Evolutionary conservation across 2,329 filamentous ascomycete genomes (phyloP).

Genomic region (Trichophyton rubrum): DNA sequence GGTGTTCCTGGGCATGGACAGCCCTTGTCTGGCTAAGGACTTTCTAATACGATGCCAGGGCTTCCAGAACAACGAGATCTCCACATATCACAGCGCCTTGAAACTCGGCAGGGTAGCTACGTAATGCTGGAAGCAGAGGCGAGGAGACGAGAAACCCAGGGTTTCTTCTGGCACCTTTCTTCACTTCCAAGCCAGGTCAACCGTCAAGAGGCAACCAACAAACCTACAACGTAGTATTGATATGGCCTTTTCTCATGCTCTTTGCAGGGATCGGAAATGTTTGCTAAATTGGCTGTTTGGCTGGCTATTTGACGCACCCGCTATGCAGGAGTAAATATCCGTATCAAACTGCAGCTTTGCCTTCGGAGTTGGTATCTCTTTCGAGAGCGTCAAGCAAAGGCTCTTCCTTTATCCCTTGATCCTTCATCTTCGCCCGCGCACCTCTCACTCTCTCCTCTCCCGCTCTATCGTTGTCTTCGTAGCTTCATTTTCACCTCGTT

Average conservation of each 20-base stretch:
- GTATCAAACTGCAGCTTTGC: background rate
- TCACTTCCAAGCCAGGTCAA: background rate
- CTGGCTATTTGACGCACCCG: too few relatives aligned
- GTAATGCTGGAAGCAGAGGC: too few relatives aligned
- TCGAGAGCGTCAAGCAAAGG: background rate
- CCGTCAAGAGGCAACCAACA: background rate
- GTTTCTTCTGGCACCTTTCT: background rate
- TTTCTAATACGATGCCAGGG: background rate
- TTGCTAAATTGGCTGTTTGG: background rate
- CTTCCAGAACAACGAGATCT: background rate
- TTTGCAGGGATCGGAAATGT: background rate
- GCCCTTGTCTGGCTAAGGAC: background rate
- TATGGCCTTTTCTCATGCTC: background rate
- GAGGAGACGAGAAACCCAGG: background rate
- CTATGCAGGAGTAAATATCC: background rate
- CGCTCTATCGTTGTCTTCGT: background rate
- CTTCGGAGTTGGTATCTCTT: background rate
- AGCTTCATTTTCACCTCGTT: background rate
- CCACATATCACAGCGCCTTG: too few relatives aligned
- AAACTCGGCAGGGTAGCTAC: too few relatives aligned
- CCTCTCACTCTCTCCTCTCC: background rate
- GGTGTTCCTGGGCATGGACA: background rate
- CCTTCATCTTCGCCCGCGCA: background rate
- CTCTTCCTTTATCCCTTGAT: background rate
- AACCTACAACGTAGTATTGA: slow-evolving; percentile 1